These are phyloP conservation scores for Pancytospora philotis DNA, from an alignment of 371 early-diverging fungal genomes.

Conservation along the genomic window DNA sequence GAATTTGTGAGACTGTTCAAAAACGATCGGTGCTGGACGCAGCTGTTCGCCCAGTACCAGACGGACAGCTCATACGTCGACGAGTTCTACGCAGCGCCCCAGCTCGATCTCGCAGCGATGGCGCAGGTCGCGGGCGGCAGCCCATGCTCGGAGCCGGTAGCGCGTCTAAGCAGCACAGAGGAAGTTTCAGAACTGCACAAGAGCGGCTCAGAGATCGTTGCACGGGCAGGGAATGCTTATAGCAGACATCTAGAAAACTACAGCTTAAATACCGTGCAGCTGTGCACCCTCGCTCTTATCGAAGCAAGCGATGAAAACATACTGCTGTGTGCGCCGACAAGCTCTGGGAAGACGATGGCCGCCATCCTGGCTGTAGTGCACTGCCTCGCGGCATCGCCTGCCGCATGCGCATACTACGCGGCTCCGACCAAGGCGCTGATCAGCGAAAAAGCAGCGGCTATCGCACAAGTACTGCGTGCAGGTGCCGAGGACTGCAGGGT, in stretches of 20 bases:
- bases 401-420: slow-evolving; percentile 84
- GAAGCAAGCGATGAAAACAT: slow-evolving; percentile 64
- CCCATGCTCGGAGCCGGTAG: no score
- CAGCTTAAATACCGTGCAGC: not conserved
- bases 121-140: no score
- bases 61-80: no score
- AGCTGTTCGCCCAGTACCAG: no score
- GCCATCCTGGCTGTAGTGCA: slow-evolving; percentile 67
- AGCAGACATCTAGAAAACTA: slow-evolving; percentile 31
- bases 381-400: slow-evolving; percentile 46
- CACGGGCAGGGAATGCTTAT: slow-evolving; percentile 13
- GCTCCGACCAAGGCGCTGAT: slow-evolving; percentile 99
- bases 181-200: no score
- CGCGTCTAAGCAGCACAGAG: no score
- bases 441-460: slow-evolving; percentile 87
- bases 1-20: no score
- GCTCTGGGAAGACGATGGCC: slow-evolving; percentile 86
- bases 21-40: no score
- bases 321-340: slow-evolving; percentile 89
- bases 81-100: no score
- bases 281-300: slow-evolving; percentile 1
- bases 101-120: no score
- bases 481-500: slow-evolving; percentile 65
- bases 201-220: no score
- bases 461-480: slow-evolving; percentile 64